Percentiles rank a stretch among this genome's conserved stretches.
phyloP scores from a whole-genome alignment of 768 basidiomycete genomes.

The Russula sp. region DNA sequence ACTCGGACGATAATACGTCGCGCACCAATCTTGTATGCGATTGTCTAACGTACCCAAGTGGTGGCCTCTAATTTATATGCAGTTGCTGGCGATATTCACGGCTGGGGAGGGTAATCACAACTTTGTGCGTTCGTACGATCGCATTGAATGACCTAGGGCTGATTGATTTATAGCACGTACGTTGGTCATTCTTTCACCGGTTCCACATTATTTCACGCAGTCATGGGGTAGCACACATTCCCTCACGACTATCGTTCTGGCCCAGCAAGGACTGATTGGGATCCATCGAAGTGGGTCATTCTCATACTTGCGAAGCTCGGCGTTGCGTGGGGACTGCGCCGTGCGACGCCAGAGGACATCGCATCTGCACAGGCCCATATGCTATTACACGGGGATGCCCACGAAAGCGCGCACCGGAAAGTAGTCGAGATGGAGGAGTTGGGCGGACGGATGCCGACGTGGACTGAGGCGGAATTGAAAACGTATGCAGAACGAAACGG shows the following conservation, averaged over 20 bases:
- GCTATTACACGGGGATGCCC: conserved; percentile 41
- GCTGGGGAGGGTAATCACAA: conserved; percentile 80
- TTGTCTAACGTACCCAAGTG: background rate
- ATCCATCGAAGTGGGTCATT: conserved; percentile 81
- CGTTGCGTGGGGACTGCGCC: conserved; percentile 47
- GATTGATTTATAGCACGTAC: conserved; percentile 44
- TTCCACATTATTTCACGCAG: conserved; percentile 10
- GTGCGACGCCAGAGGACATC: conserved; percentile 50
- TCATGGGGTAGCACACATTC: conserved; percentile 58
- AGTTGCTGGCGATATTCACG: conserved; percentile 70
- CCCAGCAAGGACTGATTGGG: conserved; percentile 60
- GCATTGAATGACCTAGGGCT: background rate
- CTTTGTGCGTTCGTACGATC: conserved; percentile 47
- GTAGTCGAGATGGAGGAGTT: conserved; percentile 34
- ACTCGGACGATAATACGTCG: conserved; percentile 77
- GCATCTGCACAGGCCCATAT: conserved; percentile 49
- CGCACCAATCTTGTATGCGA: conserved; percentile 62
- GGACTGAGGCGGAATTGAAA: conserved; percentile 42
- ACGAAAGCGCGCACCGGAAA: conserved; percentile 25
- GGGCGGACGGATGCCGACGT: conserved; percentile 38
- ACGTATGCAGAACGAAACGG: conserved; percentile 40
- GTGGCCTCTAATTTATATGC: background rate
- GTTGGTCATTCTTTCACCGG: conserved; percentile 25
- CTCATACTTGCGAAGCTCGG: conserved; percentile 48
- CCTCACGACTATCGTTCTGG: conserved; percentile 77